Conservation (phyloP, 352 stramenopile genomes). For the Phytophthora chlamydospora region DNA sequence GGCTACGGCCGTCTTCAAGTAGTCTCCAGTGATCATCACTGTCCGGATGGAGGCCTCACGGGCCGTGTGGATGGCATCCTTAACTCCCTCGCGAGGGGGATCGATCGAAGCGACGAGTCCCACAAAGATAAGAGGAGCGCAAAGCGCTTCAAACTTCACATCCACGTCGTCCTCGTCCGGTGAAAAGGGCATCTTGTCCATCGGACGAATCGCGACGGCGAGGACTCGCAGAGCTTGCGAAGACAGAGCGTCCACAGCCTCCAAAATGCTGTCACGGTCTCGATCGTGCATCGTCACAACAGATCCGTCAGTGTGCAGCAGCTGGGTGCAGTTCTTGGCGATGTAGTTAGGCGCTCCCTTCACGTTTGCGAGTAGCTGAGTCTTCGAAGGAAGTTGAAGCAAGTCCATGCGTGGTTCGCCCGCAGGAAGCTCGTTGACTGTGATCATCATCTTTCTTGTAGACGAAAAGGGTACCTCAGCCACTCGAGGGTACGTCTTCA, state of each 20-base stretch:
- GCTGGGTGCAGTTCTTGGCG: slow-evolving; percentile 57
- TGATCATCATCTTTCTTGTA: slow-evolving; percentile 94
- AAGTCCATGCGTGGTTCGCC: slow-evolving; percentile 41
- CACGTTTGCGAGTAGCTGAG: slow-evolving; percentile 58
- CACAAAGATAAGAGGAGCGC: slow-evolving; percentile 89
- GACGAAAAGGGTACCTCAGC: slow-evolving; percentile 94
- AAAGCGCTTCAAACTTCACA: slow-evolving; percentile 58
- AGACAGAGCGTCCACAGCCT: slow-evolving; percentile 61
- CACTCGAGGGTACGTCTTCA: slow-evolving; percentile 64
- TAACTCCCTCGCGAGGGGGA: slow-evolving; percentile 61
- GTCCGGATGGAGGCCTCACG: slow-evolving; percentile 64
- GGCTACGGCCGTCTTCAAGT: slow-evolving; percentile 93
- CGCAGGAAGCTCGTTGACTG: slow-evolving; percentile 55
- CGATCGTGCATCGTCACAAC: slow-evolving; percentile 41
- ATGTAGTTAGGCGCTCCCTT: slow-evolving; percentile 79
- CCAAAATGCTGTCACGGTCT: slow-evolving; percentile 48
- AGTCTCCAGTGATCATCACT: slow-evolving; percentile 95
- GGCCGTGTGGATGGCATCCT: slow-evolving; percentile 61
- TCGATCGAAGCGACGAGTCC: slow-evolving; percentile 94
- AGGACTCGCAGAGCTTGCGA: slow-evolving; percentile 86
- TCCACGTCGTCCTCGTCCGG: slow-evolving; percentile 61
- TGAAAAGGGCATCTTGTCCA: slow-evolving; percentile 50
- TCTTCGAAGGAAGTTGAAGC: slow-evolving; percentile 47
- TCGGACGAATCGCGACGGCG: slow-evolving; percentile 86
- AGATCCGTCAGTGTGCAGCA: slow-evolving; percentile 51